Conservation (phyloP, 1,139 yeast species). For the Zhuliangozyma blackwelliae region DNA sequence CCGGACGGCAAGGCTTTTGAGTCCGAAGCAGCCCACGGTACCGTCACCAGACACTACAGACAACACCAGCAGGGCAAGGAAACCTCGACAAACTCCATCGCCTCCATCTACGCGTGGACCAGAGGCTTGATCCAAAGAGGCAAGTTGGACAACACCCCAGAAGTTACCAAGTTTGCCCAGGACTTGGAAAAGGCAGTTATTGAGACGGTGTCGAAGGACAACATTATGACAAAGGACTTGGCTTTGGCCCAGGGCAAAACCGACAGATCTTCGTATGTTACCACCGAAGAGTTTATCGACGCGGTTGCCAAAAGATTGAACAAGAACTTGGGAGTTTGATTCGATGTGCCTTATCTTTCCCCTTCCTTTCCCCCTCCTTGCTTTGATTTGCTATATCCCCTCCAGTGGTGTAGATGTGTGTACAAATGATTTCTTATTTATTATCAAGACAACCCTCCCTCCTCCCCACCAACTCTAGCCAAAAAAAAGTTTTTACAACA, state of each 20-base stretch:
- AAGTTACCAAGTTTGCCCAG: slow-evolving; percentile 74
- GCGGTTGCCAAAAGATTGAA: slow-evolving; percentile 53
- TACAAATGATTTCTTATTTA: not conserved
- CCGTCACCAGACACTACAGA: slow-evolving; percentile 94
- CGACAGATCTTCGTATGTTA: slow-evolving; percentile 72
- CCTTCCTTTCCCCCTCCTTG: no score
- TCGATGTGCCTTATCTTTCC: no score
- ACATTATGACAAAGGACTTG: slow-evolving; percentile 92
- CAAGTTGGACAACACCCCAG: slow-evolving; percentile 78
- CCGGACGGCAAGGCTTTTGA: slow-evolving; percentile 96
- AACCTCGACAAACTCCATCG: slow-evolving; percentile 97
- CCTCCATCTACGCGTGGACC: slow-evolving; percentile 97
- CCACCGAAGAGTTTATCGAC: slow-evolving; percentile 87
- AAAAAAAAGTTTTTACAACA: no score
- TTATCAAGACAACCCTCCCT: no score
- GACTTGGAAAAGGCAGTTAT: slow-evolving; percentile 75
- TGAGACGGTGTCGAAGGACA: slow-evolving; percentile 81
- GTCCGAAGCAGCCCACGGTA: slow-evolving; percentile 97
- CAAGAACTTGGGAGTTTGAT: slow-evolving; percentile 25
- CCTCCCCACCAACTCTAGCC: no score
- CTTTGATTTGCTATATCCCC: slow-evolving; percentile 3
- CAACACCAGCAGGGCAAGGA: slow-evolving; percentile 94
- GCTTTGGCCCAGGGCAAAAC: slow-evolving; percentile 86
- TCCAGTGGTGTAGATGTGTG: slow-evolving; percentile 2
- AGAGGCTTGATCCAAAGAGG: slow-evolving; percentile 92